Evolutionary conservation across 257 asterid genomes (phyloP).

Genomic region (Solanum sejunctum): DNA sequence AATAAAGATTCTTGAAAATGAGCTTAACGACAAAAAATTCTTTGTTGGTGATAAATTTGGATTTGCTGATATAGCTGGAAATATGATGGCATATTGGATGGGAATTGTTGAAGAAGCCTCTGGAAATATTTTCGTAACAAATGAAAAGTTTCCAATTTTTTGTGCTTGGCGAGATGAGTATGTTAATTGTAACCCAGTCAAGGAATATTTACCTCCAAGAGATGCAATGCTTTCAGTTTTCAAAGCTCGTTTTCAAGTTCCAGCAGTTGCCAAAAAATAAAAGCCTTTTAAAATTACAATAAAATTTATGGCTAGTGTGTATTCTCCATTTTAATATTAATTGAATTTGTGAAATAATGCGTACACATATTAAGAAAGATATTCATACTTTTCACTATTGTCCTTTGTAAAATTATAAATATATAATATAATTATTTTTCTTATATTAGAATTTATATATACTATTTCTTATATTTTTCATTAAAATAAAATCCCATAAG

Average conservation of each 20-base stretch:
- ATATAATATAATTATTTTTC: no score
- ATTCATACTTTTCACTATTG: no score
- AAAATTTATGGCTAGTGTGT: no score
- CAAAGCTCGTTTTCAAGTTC: neutral
- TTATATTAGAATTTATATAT: no score
- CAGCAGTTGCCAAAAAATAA: neutral
- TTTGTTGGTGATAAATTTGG: neutral
- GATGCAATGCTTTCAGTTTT: neutral
- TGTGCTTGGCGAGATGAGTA: neutral
- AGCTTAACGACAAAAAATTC: neutral
- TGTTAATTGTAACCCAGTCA: neutral
- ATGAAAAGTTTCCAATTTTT: neutral
- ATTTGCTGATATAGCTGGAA: neutral
- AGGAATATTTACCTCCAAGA: neutral
- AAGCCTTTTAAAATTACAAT: neutral
- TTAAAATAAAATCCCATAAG: no score
- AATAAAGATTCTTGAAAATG: neutral
- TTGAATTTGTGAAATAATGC: no score
- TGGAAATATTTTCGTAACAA: neutral
- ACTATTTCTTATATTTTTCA: no score
- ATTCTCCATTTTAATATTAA: no score
- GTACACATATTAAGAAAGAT: no score
- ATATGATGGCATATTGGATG: neutral
- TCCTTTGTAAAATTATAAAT: no score
- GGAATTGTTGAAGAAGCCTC: neutral